Conservation (phyloP, 768 basidiomycete genomes). For the Udeniomyces megalosporus region DNA sequence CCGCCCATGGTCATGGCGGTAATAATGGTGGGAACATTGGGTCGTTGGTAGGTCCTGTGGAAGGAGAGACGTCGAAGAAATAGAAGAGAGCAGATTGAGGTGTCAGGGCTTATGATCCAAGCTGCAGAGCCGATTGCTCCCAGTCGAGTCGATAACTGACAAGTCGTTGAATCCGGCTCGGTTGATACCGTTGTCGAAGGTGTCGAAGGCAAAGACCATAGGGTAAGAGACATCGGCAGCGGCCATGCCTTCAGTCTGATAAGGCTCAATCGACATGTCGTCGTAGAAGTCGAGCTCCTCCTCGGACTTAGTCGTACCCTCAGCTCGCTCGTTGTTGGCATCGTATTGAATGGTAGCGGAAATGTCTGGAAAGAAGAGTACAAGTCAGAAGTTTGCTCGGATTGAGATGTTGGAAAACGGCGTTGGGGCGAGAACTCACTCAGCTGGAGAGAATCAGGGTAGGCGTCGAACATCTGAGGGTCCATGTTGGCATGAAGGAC, state of each 20-base stretch:
- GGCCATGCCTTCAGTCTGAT: not conserved
- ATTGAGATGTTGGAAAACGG: not conserved
- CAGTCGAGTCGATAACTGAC: slow-evolving; percentile 23
- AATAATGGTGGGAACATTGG: slow-evolving; percentile 56
- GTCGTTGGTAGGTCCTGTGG: slow-evolving; percentile 30
- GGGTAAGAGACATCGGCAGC: slow-evolving; percentile 43
- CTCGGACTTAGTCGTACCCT: slow-evolving; percentile 38
- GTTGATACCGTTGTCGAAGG: slow-evolving; percentile 41
- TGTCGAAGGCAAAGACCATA: slow-evolving; percentile 36
- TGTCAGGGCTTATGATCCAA: no score
- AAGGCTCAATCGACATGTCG: slow-evolving; percentile 34
- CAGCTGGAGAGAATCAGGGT: slow-evolving; percentile 54
- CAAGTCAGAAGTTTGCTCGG: not conserved
- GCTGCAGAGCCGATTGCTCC: no score
- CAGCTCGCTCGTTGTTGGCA: slow-evolving; percentile 37
- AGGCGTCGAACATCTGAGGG: slow-evolving; percentile 63
- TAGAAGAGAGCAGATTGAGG: not conserved
- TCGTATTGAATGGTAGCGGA: slow-evolving; percentile 72
- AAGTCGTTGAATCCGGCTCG: slow-evolving; percentile 24
- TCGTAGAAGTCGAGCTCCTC: slow-evolving; percentile 45
- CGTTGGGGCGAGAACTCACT: slow-evolving; percentile 36
- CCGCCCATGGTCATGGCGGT: slow-evolving; percentile 58
- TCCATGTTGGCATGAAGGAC: slow-evolving; percentile 84
- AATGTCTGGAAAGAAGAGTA: slow-evolving; percentile 40
- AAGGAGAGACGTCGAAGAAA: not conserved